Percentiles rank a stretch among this genome's conserved stretches.
Conservation (phyloP, 1,284 basidiomycete species). For the Mycena sp. region DNA sequence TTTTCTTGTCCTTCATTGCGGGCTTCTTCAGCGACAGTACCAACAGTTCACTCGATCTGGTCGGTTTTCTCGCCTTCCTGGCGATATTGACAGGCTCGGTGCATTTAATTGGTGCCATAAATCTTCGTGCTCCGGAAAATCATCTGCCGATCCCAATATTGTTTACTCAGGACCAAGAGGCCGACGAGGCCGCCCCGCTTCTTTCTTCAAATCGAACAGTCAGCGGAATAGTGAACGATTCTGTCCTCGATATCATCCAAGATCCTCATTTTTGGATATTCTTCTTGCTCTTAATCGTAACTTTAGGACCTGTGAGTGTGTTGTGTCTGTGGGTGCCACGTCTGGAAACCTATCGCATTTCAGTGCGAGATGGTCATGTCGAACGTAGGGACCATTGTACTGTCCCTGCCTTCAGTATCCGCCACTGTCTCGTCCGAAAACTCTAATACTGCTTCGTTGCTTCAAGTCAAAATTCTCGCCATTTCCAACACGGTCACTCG, state of each 20-base stretch:
- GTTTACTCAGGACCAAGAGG: constrained; percentile 26
- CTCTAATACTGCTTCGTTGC: constrained; percentile 40
- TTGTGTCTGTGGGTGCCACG: not conserved
- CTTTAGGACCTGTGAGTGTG: constrained; percentile 70
- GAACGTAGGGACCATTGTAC: constrained; percentile 79
- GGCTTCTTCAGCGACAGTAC: constrained; percentile 61
- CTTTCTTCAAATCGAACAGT: constrained; percentile 42
- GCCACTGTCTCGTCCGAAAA: constrained; percentile 16
- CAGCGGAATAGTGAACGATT: constrained; percentile 45
- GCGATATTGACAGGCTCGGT: constrained; percentile 61
- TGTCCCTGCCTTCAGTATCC: constrained; percentile 59
- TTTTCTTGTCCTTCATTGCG: constrained; percentile 74
- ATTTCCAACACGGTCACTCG: constrained; percentile 76
- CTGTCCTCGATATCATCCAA: constrained; percentile 55
- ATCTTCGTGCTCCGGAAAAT: constrained; percentile 38
- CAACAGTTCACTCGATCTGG: constrained; percentile 61
- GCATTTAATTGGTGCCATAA: constrained; percentile 63
- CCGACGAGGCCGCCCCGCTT: constrained; percentile 55
- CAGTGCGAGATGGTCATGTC: constrained; percentile 86
- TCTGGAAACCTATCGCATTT: not conserved
- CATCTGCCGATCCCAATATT: constrained; percentile 5
- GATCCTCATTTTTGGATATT: constrained; percentile 71
- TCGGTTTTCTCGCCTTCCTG: constrained; percentile 64
- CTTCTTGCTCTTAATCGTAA: constrained; percentile 53
- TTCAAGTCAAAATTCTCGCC: constrained; percentile 77